Evolutionary conservation across 768 basidiomycete species (phyloP).

Genomic region (Collybiopsis confluens): DNA sequence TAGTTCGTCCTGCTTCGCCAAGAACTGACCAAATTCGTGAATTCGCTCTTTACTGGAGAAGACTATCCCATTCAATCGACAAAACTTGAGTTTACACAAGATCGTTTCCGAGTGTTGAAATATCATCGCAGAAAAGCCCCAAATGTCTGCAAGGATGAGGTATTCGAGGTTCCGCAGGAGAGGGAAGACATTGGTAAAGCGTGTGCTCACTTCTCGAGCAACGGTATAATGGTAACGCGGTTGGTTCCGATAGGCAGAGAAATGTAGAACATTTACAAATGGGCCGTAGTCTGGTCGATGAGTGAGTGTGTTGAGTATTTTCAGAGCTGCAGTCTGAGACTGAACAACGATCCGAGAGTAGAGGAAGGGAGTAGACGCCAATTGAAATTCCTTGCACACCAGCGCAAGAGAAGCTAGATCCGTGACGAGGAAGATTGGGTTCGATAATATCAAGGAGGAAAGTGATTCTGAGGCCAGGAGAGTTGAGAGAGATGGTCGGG

Average conservation of each 20-base stretch:
- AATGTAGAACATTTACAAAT: background rate
- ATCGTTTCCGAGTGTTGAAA: background rate
- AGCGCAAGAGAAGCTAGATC: constrained; percentile 1
- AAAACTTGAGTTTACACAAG: background rate
- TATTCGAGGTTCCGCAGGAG: background rate
- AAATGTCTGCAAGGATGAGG: background rate
- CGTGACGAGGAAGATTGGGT: background rate
- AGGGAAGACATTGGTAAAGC: background rate
- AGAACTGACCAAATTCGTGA: background rate
- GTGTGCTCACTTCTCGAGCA: background rate
- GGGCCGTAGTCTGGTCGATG: background rate
- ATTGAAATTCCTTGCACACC: background rate
- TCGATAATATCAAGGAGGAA: background rate
- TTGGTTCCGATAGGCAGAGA: background rate
- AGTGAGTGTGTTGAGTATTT: background rate
- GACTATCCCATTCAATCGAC: background rate
- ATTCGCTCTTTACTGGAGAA: background rate
- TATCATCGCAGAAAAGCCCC: constrained; percentile 4
- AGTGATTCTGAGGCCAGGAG: background rate
- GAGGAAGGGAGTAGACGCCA: background rate
- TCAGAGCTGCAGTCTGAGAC: background rate
- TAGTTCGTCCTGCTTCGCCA: background rate
- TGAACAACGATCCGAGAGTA: background rate
- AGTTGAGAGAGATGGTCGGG: background rate
- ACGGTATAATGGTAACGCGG: background rate